Evolutionary conservation across 352 stramenopile genomes (phyloP), one percentile per base, ranked within the genome.

Genomic region (Pythium aquatile): DNA sequence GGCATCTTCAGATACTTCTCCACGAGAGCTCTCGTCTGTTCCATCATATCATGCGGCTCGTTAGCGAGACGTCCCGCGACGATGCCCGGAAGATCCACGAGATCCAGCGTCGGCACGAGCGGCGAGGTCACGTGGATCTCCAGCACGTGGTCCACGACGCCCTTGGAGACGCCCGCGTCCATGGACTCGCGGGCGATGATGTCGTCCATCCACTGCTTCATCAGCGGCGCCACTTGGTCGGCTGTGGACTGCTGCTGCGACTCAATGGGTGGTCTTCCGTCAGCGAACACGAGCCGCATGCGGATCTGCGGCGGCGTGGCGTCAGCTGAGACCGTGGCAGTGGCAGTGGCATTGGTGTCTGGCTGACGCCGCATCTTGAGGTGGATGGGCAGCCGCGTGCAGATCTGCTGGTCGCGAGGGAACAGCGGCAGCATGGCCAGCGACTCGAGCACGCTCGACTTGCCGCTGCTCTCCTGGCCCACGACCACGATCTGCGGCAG

Each of bases 351-450:
- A 14, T 24, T 24, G 20, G 42, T 3, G 17, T 52, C 35, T 9
- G 20, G 29, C 42, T 56, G 39, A 35, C 66, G 68, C 3, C 68
- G 68, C 51, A 85, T 37, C 54, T 77, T 78, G 20, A 83, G 70
- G 52, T 72, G 70, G 60, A 85, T 70, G 6, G 75, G 73, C 63
- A 85, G 59, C 9, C 75, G 69, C 30, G 73, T 81, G 66, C 72
- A 78, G 14, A 77, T 55, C 26, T 53, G 49, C 55, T 64, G 54
- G 54, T 77, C 66, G 24, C 77, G 76, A 39, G 77, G 77, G 63
- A 85, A 80, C 1, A 83, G 47, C 46, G 76, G 70, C 49, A 79
- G 33, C 75, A 81, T 79, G 42, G 73, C 75, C 20, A 85, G 55
- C 42, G 62, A 72, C 66, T 82, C 77, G 54, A 83, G 66, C 44